Conservation (phyloP, 768 basidiomycete species). For the Naematelia encephala region DNA sequence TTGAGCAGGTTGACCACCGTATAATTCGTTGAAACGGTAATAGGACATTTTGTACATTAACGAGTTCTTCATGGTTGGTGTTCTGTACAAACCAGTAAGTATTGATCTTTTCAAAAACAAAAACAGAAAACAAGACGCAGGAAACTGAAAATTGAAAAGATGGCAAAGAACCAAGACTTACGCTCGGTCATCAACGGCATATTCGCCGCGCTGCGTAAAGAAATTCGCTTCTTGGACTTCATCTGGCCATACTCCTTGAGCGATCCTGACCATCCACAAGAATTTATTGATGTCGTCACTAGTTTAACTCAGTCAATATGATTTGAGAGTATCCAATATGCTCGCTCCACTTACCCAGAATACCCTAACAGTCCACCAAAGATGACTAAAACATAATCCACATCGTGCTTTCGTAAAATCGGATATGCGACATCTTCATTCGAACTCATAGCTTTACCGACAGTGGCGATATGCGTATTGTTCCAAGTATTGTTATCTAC, state of each 20-base stretch:
- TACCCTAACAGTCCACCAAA: slow-evolving; percentile 96
- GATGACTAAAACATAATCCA: slow-evolving; percentile 94
- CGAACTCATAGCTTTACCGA: slow-evolving; percentile 96
- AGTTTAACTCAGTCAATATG: too few species aligned
- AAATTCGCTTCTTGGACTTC: slow-evolving; percentile 94
- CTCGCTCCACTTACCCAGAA: slow-evolving; percentile 57
- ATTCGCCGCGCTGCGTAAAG: slow-evolving; percentile 89
- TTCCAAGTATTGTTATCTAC: slow-evolving; percentile 99
- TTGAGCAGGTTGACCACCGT: slow-evolving; percentile 65
- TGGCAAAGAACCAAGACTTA: slow-evolving; percentile 31
- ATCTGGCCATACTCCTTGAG: slow-evolving; percentile 94
- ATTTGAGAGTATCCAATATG: neutral
- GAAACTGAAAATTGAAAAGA: neutral
- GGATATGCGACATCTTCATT: slow-evolving; percentile 94
- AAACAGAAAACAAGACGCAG: neutral
- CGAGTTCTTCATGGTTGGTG: slow-evolving; percentile 84
- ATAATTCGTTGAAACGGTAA: slow-evolving; percentile 87
- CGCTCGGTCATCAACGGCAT: slow-evolving; percentile 82
- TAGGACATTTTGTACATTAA: slow-evolving; percentile 99
- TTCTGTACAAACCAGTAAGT: slow-evolving; percentile 45
- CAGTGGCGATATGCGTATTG: slow-evolving; percentile 98
- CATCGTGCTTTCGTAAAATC: slow-evolving; percentile 90
- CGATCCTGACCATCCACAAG: slow-evolving; percentile 83
- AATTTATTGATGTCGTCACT: slow-evolving; percentile 98
- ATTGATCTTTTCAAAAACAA: neutral